Base-by-base conservation (phyloP, 2,329 filamentous ascomycete species). In the Nakataea oryzae region DNA sequence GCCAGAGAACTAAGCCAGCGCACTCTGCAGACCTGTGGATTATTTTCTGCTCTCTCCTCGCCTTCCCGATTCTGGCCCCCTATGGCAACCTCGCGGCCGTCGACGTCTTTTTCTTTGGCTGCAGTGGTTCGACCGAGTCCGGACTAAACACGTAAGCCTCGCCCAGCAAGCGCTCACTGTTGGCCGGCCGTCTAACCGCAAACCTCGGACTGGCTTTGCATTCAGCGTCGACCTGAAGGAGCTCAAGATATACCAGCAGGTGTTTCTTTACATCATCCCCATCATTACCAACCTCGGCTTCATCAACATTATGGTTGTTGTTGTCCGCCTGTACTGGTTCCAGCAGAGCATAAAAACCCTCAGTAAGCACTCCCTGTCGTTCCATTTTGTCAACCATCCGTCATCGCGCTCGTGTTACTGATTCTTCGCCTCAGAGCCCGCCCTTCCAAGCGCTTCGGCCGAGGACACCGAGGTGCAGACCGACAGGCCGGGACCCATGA, bases 201-300 rank as follows among this genome's bases (percentile, higher is more conserved):
- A n/a, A n/a, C 11, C 24, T n/a, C 21, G 14, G 17, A 26, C 17
- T 27, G 58, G 34, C 47, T 47, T 11, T 13, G 4, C 13, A 24
- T 28, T 32, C 56, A 83, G 80, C 17, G 67, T 82, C 54, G 79
- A 83, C 65, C 68, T 83, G 59, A 82, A 81, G 57, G 69, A 72
- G 1, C 67, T 83, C 21, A 74, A 74, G 63, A 74, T 72, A 0
- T 83, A 82, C 63, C 81, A 83, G 66, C 81, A 83, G 65, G 64
- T 83, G 3, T 78, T 75, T 60, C 66, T 82, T 47, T 84, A 82
- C 66, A 72, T 82, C 57, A 69, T 80, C 24, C 79, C 81, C 0
- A 73, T 80, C 9, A 62, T 83, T 2, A 76, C 75, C 0, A 81
- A 82, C 62, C 62, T 80, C 21, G 74, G 75, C 0, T 80, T 81